Evolutionary conservation across 2,329 filamentous ascomycete species (phyloP), one percentile per base, ranked within the genome.

Genomic region (Capronia epimyces): DNA sequence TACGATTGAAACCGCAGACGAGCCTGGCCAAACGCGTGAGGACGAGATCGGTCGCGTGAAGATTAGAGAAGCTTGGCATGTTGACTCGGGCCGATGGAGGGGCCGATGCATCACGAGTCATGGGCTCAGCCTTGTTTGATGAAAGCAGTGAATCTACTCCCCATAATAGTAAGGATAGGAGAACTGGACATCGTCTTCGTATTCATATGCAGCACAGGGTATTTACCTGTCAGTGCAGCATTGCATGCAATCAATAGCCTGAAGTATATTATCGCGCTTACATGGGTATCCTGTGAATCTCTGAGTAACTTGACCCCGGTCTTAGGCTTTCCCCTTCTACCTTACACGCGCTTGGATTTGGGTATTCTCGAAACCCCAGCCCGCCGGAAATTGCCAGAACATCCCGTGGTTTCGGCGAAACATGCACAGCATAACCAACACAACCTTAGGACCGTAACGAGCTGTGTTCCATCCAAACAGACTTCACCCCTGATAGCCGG

Each of bases 401-500:
- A 27, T 27, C 6, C 6, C 25, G 10, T 27, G 10, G 25, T 10
- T 10, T 6, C 5, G 10, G 25, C 25, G 25, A 27, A 27, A 27
- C 24, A 10, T 27, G 10, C 20, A 40, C 13, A 3, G 3, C 37
- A 22, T 20, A 21, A 40, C 18, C 37, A 3, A 18, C 18, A 18
- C 13, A 4, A 39, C 20, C 36, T 18, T 39, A n/a, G n/a, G n/a
- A n/a, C n/a, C 36, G 36, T 20, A 6, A 18, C 36, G 36, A 39
- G 37, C 18, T n/a, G 25, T 25, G 16, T 8, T 22, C 15, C 16
- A 18, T 37, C 12, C 34, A 37, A 8, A 20, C 25, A 20, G 25
- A 44, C 24, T 27, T 46, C 49, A 55, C 45, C 32, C 46, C 36
- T 57, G 50, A 46, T 57, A 57, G 15, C 45, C 48, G 24, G 41